Evolutionary conservation across 2,329 filamentous ascomycete genomes (phyloP), one percentile per base, ranked within the genome.

Genomic region (Aureobasidium sp.): DNA sequence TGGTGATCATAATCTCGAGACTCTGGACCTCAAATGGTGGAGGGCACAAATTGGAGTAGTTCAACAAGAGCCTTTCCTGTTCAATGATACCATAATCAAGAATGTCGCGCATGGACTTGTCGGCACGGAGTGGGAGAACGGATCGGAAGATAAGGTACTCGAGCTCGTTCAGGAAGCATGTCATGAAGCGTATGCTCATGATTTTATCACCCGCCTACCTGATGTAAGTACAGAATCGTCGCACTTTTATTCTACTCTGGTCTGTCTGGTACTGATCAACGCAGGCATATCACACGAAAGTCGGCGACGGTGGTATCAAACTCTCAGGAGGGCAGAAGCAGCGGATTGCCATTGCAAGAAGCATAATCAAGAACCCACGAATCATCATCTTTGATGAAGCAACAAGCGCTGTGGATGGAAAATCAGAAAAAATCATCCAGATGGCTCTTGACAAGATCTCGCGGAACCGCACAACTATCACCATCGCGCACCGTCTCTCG

Each of bases 241-340:
- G 22, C 8, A 3, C 25, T 3, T 17, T 17, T 15, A 1, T 17
- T 14, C 22, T 5, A 6, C 4, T 12, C 6, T 17, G 14, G 1
- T 8, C 6, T 8, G 27, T 3, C 5, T 3, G 5, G 6, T 17
- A 29, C 25, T 47, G 14, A 47, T 5, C 15, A 17, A 17, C 2
- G 17, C 15, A 47, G 44, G 44, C 94, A 5, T 83, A 99, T 6
- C 92, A 99, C 71, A 99, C 95, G 0, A 89, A 89, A 66, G 94
- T 96, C 36, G 95, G 95, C 60, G 89, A 93, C 14, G 85, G 94
- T 66, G 94, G 95, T 36, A 92, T 93, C 2, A 93, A 97, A 74
- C 82, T 99, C 0, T 97, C 91, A 11, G 94, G 94, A 57, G 94
- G 94, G 0, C 94, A 99, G 75, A 97, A 97, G 77, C 94, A 99